Conservation (phyloP, 352 stramenopile genomes). For the Pythium apleroticum region DNA sequence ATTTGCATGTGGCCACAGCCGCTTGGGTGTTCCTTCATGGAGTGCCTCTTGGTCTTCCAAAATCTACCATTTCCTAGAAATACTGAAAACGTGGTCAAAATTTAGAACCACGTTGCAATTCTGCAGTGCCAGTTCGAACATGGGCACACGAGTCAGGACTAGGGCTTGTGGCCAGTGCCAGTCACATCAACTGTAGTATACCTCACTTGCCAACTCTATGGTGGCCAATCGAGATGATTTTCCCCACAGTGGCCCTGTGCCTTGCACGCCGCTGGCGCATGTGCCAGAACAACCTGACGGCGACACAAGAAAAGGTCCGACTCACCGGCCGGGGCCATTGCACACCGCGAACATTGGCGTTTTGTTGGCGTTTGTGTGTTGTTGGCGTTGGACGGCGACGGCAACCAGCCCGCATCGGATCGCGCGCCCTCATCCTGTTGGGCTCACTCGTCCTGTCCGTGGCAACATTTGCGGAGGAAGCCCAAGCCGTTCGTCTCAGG, state of each 20-base stretch:
- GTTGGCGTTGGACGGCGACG: neutral
- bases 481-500: neutral
- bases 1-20: too few species aligned
- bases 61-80: too few species aligned
- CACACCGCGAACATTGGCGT: conserved; percentile 1
- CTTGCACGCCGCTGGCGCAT: conserved; percentile 14
- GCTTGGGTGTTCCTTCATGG: too few species aligned
- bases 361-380: conserved; percentile 7
- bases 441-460: neutral
- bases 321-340: conserved; percentile 13
- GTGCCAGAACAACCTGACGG: conserved; percentile 17
- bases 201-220: neutral
- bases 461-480: neutral
- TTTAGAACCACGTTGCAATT: neutral
- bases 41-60: too few species aligned
- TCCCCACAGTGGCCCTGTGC: conserved; percentile 5
- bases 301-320: conserved; percentile 23
- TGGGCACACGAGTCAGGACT: neutral
- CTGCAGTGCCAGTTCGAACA: neutral
- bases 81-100: neutral
- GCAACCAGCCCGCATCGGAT: neutral
- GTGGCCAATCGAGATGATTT: neutral
- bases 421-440: neutral
- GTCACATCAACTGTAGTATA: neutral
- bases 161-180: conserved; percentile 6